phyloP scores from a whole-genome alignment of 805 yeast species.

The Blastobotrys americana region DNA sequence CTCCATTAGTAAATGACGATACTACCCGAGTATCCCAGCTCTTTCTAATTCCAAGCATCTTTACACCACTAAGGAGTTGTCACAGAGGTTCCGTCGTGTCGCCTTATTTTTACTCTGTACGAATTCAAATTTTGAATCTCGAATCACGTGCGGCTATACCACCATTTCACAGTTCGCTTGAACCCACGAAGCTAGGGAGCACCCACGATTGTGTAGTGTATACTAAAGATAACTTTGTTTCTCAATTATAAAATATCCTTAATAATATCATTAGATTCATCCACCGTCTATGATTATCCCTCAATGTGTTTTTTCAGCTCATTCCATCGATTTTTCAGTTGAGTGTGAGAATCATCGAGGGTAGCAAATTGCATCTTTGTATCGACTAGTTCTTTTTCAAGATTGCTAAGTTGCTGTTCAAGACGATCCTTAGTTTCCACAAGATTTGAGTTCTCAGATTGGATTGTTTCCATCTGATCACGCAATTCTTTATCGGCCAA shows the following conservation, averaged over 20 bases:
- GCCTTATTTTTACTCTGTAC: not conserved
- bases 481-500: slow-evolving; percentile 10
- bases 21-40: too few relatives aligned
- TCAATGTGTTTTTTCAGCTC: slow-evolving; percentile 28
- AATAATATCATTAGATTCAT: not conserved
- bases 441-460: slow-evolving; percentile 58
- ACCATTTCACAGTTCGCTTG: too few relatives aligned
- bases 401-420: slow-evolving; percentile 44
- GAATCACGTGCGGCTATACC: not conserved
- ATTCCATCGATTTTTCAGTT: slow-evolving; percentile 30
- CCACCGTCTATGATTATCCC: slow-evolving; percentile 10
- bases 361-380: slow-evolving; percentile 25
- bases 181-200: too few relatives aligned
- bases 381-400: slow-evolving; percentile 37
- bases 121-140: not conserved
- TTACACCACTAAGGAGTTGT: too few relatives aligned
- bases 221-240: not conserved
- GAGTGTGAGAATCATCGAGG: slow-evolving; percentile 25
- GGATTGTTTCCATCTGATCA: slow-evolving; percentile 43
- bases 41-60: too few relatives aligned
- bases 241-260: not conserved
- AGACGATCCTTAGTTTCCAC: slow-evolving; percentile 53
- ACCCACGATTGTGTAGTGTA: not conserved
- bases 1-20: too few relatives aligned
- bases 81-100: too few relatives aligned